Base-by-base conservation (phyloP, 805 yeast genomes). In the Zygosaccharomyces pseudorouxii region DNA sequence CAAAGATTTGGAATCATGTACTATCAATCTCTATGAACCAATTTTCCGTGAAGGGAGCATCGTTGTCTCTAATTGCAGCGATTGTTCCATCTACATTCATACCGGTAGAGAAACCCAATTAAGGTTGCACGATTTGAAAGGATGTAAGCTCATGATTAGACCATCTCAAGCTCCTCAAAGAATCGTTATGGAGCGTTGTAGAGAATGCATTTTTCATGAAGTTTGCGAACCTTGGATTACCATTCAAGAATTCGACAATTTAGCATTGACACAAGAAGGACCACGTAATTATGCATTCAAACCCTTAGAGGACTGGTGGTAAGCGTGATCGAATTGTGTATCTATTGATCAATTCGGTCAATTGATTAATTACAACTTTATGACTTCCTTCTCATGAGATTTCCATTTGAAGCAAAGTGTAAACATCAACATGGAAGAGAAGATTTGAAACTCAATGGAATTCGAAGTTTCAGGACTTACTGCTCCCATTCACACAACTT, bases 1-100 rank as follows among this genome's bases (percentile, higher is more conserved):
- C 3, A 51, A 52, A 36, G 48, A 53, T 25, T 40, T 57, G 9
- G 16, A 46, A 14, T 33, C 50, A 3, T 51, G 58, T 8, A 36
- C 51, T 2, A 42, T 64, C 3, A 45, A 48, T 11, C 28, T 61
- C 31, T 40, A 50, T 3, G 33, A 47, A 4, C 5, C 58, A 10
- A 58, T 58, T 7, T 64, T 60, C 38, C 19, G 40, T 11, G 48
- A 42, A 10, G 67, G 69, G 11, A 63, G 64, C 41, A 42, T 65
- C 6, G 51, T 55, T 33, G 44, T 65, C 9, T 55, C 53, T 4
- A 50, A 58, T 29, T 54, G 59, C 22, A 16, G 18, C 7, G 40
- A 59, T 38, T 51, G 56, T n/a, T 33, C 52, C 14, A 49, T 60
- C 1, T 3, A 53, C 2, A 22, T 55, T 8, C 42, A 37, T 6